These are phyloP conservation scores for Fusarium liriodendri DNA, from an alignment of 2,329 filamentous ascomycete genomes.

Conservation along the genomic window DNA sequence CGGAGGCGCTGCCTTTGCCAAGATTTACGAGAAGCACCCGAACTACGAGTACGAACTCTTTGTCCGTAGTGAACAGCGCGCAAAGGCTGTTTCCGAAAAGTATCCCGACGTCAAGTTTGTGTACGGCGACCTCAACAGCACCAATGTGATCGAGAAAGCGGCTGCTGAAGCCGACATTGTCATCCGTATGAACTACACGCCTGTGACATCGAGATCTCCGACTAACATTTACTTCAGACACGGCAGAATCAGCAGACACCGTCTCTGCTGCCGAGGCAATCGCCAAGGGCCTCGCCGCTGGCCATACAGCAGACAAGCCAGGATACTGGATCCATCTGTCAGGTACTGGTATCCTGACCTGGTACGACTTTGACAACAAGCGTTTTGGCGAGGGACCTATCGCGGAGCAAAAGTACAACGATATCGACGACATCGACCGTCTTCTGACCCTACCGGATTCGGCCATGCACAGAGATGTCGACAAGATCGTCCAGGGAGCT, in stretches of 20 bases:
- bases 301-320: conserved; percentile 56
- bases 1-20: conserved; percentile 61
- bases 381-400: conserved; percentile 58
- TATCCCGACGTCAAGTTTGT: conserved; percentile 62
- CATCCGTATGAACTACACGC: conserved; percentile 52
- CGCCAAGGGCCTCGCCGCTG: conserved; percentile 56
- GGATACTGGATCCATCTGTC: conserved; percentile 64
- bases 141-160: conserved; percentile 61
- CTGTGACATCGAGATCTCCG: neutral
- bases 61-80: conserved; percentile 60
- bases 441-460: conserved; percentile 66
- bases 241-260: conserved; percentile 61
- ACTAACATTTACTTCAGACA: conserved; percentile 50
- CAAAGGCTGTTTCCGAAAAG: conserved; percentile 53
- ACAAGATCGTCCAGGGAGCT: conserved; percentile 70
- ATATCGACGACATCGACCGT: conserved; percentile 67
- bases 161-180: conserved; percentile 63
- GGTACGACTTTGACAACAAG: conserved; percentile 55
- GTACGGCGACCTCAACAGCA: conserved; percentile 59
- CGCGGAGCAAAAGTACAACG: conserved; percentile 64
- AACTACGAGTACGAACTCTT: conserved; percentile 60
- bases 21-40: conserved; percentile 56
- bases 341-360: conserved; percentile 61
- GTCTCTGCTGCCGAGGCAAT: conserved; percentile 55
- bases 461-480: conserved; percentile 73